Evolutionary conservation across 495 filamentous ascomycete species (phyloP).

Genomic region (Arthonia radiata): DNA sequence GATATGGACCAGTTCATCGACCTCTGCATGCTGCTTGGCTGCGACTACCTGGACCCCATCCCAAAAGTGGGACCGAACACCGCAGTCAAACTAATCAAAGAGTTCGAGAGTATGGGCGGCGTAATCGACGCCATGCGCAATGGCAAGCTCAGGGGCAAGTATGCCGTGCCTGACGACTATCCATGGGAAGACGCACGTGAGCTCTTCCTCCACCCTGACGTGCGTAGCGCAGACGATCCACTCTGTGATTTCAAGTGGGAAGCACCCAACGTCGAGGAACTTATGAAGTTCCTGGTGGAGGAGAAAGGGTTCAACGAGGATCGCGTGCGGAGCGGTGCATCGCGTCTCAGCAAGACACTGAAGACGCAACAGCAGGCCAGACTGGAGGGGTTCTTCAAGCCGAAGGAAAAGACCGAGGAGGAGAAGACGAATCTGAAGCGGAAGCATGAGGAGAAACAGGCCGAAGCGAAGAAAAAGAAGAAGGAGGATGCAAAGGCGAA

Average conservation of each 20-base stretch:
- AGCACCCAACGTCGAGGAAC: slow-evolving; percentile 64
- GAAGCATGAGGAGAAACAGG: slow-evolving; percentile 74
- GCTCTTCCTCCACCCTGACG: slow-evolving; percentile 74
- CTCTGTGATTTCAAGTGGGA: slow-evolving; percentile 97
- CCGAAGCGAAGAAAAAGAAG: slow-evolving; percentile 76
- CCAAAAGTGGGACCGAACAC: slow-evolving; percentile 81
- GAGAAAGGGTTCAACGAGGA: slow-evolving; percentile 98
- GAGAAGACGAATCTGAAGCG: slow-evolving; percentile 67
- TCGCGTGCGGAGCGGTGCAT: slow-evolving; percentile 52
- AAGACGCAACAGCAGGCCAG: slow-evolving; percentile 75
- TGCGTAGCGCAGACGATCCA: slow-evolving; percentile 58
- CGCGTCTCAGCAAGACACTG: slow-evolving; percentile 58
- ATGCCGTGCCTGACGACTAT: slow-evolving; percentile 73
- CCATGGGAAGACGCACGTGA: slow-evolving; percentile 76
- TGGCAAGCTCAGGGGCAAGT: slow-evolving; percentile 46
- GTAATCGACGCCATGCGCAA: slow-evolving; percentile 54
- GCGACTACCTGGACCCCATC: slow-evolving; percentile 91
- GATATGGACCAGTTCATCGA: slow-evolving; percentile 85
- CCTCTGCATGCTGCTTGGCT: slow-evolving; percentile 91
- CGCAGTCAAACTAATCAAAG: slow-evolving; percentile 76
- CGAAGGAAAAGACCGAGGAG: slow-evolving; percentile 62
- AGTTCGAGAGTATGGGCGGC: slow-evolving; percentile 65
- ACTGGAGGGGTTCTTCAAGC: slow-evolving; percentile 95
- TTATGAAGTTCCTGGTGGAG: slow-evolving; percentile 65
- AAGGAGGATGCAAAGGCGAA: slow-evolving; percentile 72